phyloP scores from a whole-genome alignment of 345 rosid species.

The Brassica napus region Da-Ae NC_063449.1:24049501-24050000 shows the following conservation, averaged over 20 bases:
- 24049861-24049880: slow-evolving; percentile 63
- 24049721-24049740: slow-evolving; percentile 18
- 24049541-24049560: slow-evolving; percentile 9
- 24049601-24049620: neutral
- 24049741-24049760: neutral
- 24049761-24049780: neutral
- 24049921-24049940: slow-evolving; percentile 75
- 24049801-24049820: slow-evolving; percentile 45
- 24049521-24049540: slow-evolving; percentile 15
- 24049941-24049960: slow-evolving; percentile 73
- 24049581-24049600: neutral
- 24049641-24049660: neutral
- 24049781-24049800: neutral
- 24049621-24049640: slow-evolving; percentile 1
- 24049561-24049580: neutral
- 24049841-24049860: slow-evolving; percentile 76
- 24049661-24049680: slow-evolving; percentile 13
- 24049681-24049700: slow-evolving; percentile 41
- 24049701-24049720: slow-evolving; percentile 64
- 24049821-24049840: slow-evolving; percentile 67
- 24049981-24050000: neutral
- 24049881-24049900: slow-evolving; percentile 70
- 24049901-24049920: slow-evolving; percentile 73
- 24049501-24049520: slow-evolving; percentile 4
- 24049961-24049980: slow-evolving; percentile 75